Conservation (phyloP, 1,284 basidiomycete genomes). For the Ganoderma boninense region DNA sequence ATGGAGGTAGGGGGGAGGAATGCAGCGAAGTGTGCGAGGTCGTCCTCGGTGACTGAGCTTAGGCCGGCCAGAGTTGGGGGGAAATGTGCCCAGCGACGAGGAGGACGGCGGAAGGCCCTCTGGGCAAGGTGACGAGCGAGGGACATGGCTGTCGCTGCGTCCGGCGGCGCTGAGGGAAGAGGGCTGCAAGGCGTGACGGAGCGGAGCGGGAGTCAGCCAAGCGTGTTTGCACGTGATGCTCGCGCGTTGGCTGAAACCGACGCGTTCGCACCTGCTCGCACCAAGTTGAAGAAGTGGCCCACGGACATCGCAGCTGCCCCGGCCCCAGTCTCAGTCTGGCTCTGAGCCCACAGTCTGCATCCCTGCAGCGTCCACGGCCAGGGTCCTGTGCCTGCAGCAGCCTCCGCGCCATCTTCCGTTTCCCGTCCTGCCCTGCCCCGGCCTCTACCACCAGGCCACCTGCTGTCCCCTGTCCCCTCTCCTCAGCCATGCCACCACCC, state of each 20-base stretch:
- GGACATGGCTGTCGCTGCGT: constrained; percentile 29
- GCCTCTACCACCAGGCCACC: background rate
- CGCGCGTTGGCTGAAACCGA: background rate
- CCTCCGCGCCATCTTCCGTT: background rate
- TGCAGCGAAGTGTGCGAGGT: constrained; percentile 68
- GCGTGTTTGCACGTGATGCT: constrained; percentile 2
- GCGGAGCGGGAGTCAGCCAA: background rate
- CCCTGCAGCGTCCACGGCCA: background rate
- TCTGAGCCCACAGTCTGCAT: background rate
- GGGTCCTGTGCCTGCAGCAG: too few relatives aligned
- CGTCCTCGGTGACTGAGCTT: constrained; percentile 59
- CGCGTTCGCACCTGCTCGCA: background rate
- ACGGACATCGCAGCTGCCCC: too few relatives aligned
- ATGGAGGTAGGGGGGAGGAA: constrained; percentile 69
- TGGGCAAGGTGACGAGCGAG: constrained; percentile 33
- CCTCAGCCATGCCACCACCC: background rate
- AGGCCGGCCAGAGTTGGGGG: constrained; percentile 37
- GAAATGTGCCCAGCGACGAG: constrained; percentile 35
- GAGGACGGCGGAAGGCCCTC: constrained; percentile 20
- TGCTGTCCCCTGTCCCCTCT: background rate
- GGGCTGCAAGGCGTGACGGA: too few relatives aligned
- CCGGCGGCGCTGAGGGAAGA: background rate
- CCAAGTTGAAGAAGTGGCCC: too few relatives aligned
- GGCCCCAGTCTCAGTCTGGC: too few relatives aligned
- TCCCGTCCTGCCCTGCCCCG: background rate